Percentiles rank a stretch among this genome's conserved stretches.
Evolutionary conservation across 129 eudicot species (phyloP).

Genomic region (Helianthus tuberosus): DNA sequence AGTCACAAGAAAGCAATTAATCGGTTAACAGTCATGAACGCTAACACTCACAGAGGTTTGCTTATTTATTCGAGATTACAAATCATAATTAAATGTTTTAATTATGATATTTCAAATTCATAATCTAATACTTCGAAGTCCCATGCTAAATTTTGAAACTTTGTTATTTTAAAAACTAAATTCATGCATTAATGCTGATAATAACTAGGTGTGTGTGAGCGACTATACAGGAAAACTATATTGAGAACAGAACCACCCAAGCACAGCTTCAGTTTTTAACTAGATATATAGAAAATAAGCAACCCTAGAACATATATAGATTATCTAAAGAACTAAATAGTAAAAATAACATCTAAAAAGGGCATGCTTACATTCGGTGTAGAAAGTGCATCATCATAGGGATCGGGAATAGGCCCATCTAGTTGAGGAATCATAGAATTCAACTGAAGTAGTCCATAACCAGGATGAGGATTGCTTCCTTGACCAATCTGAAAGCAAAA

Average conservation of each 20-base stretch:
- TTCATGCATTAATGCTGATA: no score
- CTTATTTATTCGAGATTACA: background rate
- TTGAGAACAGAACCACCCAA: background rate
- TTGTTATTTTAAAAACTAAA: background rate
- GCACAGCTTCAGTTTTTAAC: background rate
- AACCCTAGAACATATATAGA: background rate
- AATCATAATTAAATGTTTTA: background rate
- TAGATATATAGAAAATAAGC: background rate
- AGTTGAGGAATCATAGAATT: conserved; percentile 76
- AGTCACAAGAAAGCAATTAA: conserved; percentile 26
- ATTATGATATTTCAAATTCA: background rate
- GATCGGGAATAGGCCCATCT: conserved; percentile 96
- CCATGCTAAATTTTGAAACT: background rate
- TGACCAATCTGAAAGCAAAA: conserved; percentile 46
- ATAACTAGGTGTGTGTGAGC: background rate
- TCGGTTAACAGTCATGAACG: conserved; percentile 7
- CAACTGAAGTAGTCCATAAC: conserved; percentile 34
- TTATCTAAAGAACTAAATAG: background rate
- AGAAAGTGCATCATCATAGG: conserved; percentile 94
- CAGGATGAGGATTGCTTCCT: conserved; percentile 41
- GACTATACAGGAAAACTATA: background rate
- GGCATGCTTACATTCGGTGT: conserved; percentile 78
- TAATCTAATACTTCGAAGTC: background rate
- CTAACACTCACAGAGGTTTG: background rate
- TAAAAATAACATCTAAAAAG: background rate